Conservation (phyloP, 2,329 filamentous ascomycete genomes). For the Paracoccidioides brasiliensis region DNA sequence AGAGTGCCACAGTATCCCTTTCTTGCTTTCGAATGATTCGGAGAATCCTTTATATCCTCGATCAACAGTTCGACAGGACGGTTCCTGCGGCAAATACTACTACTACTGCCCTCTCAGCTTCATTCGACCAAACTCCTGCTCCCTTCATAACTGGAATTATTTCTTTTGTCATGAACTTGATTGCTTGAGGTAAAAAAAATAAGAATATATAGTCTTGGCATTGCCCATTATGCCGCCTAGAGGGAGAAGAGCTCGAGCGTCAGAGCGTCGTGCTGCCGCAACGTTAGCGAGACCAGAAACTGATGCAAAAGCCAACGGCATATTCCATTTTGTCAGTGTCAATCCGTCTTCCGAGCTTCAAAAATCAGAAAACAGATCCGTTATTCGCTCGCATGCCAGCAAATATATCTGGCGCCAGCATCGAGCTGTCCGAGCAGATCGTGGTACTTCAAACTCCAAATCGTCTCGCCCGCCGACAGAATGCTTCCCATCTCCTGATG, state of each 20-base stretch:
- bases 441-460: background rate
- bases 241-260: background rate
- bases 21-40: background rate
- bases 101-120: background rate
- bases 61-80: background rate
- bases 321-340: constrained; percentile 14
- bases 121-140: background rate
- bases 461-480: background rate
- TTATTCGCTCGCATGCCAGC: constrained; percentile 14
- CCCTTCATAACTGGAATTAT: too few species aligned
- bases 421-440: constrained; percentile 9
- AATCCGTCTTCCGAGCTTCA: constrained; percentile 12
- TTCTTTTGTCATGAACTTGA: too few species aligned
- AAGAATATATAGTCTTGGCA: background rate
- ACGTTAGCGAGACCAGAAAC: background rate
- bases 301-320: background rate
- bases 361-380: constrained; percentile 11
- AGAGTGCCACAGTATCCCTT: background rate
- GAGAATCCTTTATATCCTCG: background rate
- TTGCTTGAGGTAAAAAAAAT: background rate
- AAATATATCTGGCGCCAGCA: constrained; percentile 14
- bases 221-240: background rate
- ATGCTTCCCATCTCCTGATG: background rate
- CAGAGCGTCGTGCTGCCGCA: background rate
- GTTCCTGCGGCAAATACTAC: background rate